Base-by-base conservation (phyloP, 306 rosid species). In the Morella rubra region DNA sequence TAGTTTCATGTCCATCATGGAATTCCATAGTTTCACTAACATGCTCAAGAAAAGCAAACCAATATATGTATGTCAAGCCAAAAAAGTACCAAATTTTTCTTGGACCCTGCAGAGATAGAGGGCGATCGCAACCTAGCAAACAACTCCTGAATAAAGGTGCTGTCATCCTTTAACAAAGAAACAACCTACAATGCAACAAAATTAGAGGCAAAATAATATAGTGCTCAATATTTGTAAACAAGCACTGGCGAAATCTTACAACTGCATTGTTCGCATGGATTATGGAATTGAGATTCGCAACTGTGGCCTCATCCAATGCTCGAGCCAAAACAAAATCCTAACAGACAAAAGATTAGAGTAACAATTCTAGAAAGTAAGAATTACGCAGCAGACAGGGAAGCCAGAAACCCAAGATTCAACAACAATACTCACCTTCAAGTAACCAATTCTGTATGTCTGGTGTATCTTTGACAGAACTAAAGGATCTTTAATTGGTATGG, bases 291-390 rank as follows among this genome's bases (percentile, higher is more conserved):
- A 94, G 89, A 88, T 84, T 94, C 62, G 95, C 90, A 80, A 85
- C 67, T n/a, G 90, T 89, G 74, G 90, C 87, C 80, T 94, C 98
- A 83, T 94, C 98, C 89, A 90, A 72, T 55, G 89, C 81, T 88
- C 97, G 87, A 54, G 95, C 91, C 90, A 94, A 88, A 81, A 91
- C 89, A 78, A 94, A 95, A 85, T 94, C 98, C 98, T 94, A 84
- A 73, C 81, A 78, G 75, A 61, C 77, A 72, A 69, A 82, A 59
- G 59, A 46, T 37, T 76, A 75, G 67, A 42, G 50, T 10, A 32
- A 41, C 46, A 8, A 32, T 32, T 32, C 37, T 22, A 19, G 64
- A 7, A 22, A 10, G 86, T 82, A 68, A 83, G 80, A 70, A 72
- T 78, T 61, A 67, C 40, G 84, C 41, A 55, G 47, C 58, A 59